phyloP scores from a whole-genome alignment of 1,284 basidiomycete genomes.

The Lignosus rhinocerotis region DNA sequence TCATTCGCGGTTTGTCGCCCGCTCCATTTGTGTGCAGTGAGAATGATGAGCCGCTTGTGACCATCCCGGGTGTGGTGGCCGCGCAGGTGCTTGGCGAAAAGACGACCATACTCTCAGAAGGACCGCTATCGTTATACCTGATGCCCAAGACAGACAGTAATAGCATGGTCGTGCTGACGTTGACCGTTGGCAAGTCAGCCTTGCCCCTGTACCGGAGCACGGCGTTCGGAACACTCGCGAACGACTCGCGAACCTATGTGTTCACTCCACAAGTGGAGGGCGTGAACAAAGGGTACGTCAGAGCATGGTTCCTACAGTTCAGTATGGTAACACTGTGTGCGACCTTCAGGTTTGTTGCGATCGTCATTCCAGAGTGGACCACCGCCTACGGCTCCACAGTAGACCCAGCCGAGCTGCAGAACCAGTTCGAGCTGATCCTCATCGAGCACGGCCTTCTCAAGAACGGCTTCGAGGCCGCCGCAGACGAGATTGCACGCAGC shows the following conservation, averaged over 20 bases:
- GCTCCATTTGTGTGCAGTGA: neutral
- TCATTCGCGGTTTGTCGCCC: neutral
- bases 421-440: conserved; percentile 26
- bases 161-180: conserved; percentile 11
- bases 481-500: conserved; percentile 30
- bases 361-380: conserved; percentile 23
- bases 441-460: conserved; percentile 31
- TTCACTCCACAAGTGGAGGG: conserved; percentile 24
- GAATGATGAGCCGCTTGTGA: conserved; percentile 4
- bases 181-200: conserved; percentile 22
- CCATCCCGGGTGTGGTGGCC: conserved; percentile 11
- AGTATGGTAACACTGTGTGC: neutral
- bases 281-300: conserved; percentile 15
- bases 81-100: conserved; percentile 14
- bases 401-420: conserved; percentile 20
- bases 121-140: conserved; percentile 5
- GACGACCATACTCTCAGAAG: conserved; percentile 10
- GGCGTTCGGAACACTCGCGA: conserved; percentile 26
- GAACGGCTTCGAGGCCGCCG: conserved; percentile 29
- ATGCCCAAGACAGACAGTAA: neutral
- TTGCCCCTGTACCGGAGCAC: conserved; percentile 27
- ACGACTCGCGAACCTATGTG: conserved; percentile 24
- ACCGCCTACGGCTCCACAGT: neutral
- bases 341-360: conserved; percentile 22
- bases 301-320: too few relatives aligned